Evolutionary conservation across 2,329 filamentous ascomycete species (phyloP).

Genomic region (Clarireedia monteithiana): DNA sequence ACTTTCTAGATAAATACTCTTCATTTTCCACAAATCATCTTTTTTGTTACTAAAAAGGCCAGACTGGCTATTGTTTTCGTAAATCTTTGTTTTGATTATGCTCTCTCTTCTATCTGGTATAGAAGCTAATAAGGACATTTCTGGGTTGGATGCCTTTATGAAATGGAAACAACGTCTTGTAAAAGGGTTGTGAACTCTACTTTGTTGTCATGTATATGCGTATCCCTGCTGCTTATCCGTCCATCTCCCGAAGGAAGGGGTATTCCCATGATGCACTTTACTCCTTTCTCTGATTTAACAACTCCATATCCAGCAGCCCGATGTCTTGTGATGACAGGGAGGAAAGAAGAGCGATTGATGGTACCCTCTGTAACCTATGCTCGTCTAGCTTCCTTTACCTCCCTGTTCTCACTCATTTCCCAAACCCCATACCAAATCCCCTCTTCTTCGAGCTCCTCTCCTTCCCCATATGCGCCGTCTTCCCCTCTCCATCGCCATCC

Average conservation of each 20-base stretch:
- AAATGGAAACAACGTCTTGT: background rate
- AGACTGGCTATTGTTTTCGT: background rate
- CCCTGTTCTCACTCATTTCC: background rate
- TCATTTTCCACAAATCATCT: background rate
- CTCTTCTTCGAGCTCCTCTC: constrained; percentile 49
- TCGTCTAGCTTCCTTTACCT: no score
- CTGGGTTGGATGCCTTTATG: background rate
- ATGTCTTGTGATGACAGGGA: background rate
- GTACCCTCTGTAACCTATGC: background rate
- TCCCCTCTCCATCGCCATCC: constrained; percentile 41
- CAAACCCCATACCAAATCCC: constrained; percentile 16
- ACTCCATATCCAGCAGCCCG: background rate
- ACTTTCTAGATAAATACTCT: background rate
- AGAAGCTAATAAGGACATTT: background rate
- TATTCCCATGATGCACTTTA: background rate
- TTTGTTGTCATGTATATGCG: background rate
- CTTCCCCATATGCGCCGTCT: constrained; percentile 28
- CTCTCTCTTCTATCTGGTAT: background rate
- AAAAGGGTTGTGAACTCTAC: background rate
- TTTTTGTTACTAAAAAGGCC: background rate
- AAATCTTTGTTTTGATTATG: background rate
- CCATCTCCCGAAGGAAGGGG: background rate
- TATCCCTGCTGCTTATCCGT: background rate
- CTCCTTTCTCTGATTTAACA: background rate
- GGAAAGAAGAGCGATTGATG: background rate